Conservation (phyloP, 176 grass and related monocot genomes). For the Paspalum notatum region DNA sequence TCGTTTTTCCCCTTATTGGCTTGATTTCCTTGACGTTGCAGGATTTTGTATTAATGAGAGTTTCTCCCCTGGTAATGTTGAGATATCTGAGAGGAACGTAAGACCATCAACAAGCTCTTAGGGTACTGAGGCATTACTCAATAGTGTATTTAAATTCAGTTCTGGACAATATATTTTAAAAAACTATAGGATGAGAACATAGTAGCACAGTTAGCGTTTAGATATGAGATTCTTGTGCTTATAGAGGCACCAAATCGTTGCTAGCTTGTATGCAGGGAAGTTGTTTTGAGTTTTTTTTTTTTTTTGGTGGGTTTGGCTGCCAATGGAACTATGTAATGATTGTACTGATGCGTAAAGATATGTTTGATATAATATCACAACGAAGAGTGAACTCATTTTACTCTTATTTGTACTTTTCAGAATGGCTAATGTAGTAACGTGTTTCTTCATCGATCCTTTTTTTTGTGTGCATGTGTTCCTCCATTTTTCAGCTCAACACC, state of each 20-base stretch:
- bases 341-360: neutral
- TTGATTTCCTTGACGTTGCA: neutral
- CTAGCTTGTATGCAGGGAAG: neutral
- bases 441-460: too few relatives aligned
- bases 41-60: neutral
- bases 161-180: neutral
- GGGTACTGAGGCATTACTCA: neutral
- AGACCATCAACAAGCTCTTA: neutral
- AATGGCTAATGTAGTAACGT: too few relatives aligned
- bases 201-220: neutral
- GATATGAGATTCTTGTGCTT: neutral
- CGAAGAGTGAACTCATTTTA: neutral
- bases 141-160: neutral
- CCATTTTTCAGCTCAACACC: too few relatives aligned
- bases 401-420: neutral
- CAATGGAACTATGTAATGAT: neutral
- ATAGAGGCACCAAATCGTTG: neutral
- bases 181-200: neutral
- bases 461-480: too few relatives aligned
- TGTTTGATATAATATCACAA: neutral
- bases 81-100: neutral
- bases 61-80: neutral
- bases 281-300: neutral
- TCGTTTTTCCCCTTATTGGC: neutral
- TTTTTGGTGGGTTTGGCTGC: neutral